Evolutionary conservation across 2,329 filamentous ascomycete species (phyloP).

Genomic region (Macrophomina phaseolina): DNA sequence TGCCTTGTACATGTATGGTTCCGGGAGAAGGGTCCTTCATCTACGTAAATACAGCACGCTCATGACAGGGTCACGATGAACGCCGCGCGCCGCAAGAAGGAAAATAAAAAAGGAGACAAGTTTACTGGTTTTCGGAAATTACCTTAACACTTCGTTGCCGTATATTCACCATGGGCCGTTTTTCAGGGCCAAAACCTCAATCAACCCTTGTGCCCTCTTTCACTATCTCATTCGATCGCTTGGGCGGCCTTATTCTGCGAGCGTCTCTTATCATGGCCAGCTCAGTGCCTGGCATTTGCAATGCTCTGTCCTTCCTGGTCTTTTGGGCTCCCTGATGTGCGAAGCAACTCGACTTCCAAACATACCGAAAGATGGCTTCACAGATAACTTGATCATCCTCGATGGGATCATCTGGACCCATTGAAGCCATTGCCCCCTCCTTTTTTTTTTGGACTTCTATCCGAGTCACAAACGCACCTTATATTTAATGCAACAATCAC

Average conservation of each 20-base stretch:
- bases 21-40: slow-evolving; percentile 9
- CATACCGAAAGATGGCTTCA: not conserved
- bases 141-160: not conserved
- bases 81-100: not conserved
- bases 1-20: slow-evolving; percentile 20
- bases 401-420: not conserved
- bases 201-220: not conserved
- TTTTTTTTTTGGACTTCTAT: not conserved
- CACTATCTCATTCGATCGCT: not conserved
- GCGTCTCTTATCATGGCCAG: not conserved
- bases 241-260: slow-evolving; percentile 7
- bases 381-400: slow-evolving; percentile 1
- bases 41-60: slow-evolving; percentile 12
- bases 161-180: not conserved
- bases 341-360: not conserved
- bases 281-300: not conserved
- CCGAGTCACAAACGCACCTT: not conserved
- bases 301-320: not conserved
- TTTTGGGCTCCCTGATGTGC: not conserved
- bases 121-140: not conserved
- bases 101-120: not conserved
- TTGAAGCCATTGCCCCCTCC: not conserved
- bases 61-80: slow-evolving; percentile 17
- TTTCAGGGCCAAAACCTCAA: not conserved
- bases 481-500: not conserved